A percentile compares a stretch with the other conserved stretches of the same genome.
phyloP scores from a whole-genome alignment of 257 asterid genomes.

The Ophiorrhiza pumila region DNA sequence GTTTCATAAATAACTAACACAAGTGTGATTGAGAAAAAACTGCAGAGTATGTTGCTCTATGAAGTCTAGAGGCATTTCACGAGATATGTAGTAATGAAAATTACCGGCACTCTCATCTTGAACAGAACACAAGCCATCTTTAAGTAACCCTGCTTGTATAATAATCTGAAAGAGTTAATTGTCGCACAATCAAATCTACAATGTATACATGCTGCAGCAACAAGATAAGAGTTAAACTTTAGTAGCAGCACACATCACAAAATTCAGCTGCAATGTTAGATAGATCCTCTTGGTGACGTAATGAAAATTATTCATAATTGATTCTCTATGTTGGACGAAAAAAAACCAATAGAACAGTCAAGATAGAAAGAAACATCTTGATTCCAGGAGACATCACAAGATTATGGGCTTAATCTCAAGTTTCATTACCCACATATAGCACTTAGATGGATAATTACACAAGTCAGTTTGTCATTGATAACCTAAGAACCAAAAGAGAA shows the following conservation, averaged over 20 bases:
- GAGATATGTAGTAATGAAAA: conserved; percentile 9
- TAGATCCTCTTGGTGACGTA: not conserved
- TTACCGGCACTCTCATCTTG: conserved; percentile 99
- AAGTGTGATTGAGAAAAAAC: no score
- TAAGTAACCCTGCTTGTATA: conserved; percentile 83
- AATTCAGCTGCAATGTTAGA: not conserved
- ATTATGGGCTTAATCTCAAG: not conserved
- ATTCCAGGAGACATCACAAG: not conserved
- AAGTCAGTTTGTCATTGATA: not conserved
- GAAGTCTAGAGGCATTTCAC: not conserved
- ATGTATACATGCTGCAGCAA: conserved; percentile 13
- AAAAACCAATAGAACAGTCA: not conserved
- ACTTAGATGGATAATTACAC: not conserved
- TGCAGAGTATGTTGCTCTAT: not conserved
- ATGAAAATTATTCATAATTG: not conserved
- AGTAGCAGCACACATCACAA: not conserved
- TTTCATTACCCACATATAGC: not conserved
- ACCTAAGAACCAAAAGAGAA: not conserved
- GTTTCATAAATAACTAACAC: not conserved
- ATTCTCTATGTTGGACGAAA: not conserved
- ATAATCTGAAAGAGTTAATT: conserved; percentile 48
- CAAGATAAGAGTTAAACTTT: not conserved
- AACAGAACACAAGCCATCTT: conserved; percentile 79
- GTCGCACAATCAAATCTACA: conserved; percentile 18
- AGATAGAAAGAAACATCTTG: not conserved